Evolutionary conservation across 257 asterid genomes (phyloP), one percentile per base, ranked within the genome.

Genomic region (Primulina eburnea): DNA sequence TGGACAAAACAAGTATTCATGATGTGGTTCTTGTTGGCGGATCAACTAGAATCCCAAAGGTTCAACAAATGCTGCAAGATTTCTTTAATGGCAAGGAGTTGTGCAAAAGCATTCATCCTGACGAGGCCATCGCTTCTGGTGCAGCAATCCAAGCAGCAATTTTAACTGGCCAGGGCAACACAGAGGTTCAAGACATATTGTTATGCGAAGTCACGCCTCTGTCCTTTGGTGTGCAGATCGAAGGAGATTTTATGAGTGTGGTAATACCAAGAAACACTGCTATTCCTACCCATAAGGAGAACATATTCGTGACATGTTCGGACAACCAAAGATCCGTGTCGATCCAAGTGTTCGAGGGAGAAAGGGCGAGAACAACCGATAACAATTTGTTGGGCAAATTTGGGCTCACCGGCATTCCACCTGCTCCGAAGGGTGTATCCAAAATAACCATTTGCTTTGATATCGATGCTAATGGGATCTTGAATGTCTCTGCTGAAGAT

Each of bases 401-500:
- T 8, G 17, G 1, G 52, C 52, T 40, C 16, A 9, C 16, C 11
- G 52, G 52, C 52, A 40, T 40, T 10, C 17, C 52, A 40, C 17
- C 52, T 10, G 52, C 17, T 2, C 52, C 52, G 17, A 40, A 17
- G 17, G 52, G 17, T 11, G 52, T 11, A 3, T 2, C 52, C 10
- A 40, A 40, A 40, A 40, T 40, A 40, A 40, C 5, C 17, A 40
- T 40, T 11, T 11, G 52, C 17, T 40, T 40, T 4, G 17, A 40
- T 11, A 40, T 40, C 17, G 88, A 83, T 69, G 85, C 88, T 17
- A 77, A 83, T 6, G 85, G 81, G 52, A 40, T 40, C 5, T 11
- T 40, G 52, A 40, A 11, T 40, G 52, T 40, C 11, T 40, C 52
- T 40, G 17, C 52, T 40, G 52, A 40, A 40, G 52, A 40, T 40